Evolutionary conservation across 164 flowering plant genomes (phyloP).

Genomic region (Stephania cephalantha): DNA sequence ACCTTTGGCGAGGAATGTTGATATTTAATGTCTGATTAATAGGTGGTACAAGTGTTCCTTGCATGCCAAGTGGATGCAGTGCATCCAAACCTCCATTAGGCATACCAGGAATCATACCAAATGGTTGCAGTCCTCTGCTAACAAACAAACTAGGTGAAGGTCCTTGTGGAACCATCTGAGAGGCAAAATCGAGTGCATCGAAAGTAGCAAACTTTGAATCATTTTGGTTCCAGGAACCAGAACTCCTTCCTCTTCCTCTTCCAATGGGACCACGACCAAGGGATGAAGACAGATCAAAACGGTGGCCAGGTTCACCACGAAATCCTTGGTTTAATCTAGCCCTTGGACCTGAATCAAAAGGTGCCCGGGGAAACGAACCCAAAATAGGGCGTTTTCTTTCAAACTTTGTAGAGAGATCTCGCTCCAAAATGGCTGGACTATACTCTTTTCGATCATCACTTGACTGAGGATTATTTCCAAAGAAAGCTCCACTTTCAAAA

Average conservation of each 20-base stretch:
- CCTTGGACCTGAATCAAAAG: constrained; percentile 48
- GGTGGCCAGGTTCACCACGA: constrained; percentile 41
- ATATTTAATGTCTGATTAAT: constrained; percentile 46
- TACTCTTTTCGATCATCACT: constrained; percentile 37
- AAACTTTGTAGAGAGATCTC: constrained; percentile 36
- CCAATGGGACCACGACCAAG: constrained; percentile 26
- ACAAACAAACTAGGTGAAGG: constrained; percentile 48
- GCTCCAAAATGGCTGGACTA: constrained; percentile 29
- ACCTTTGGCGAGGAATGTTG: constrained; percentile 63
- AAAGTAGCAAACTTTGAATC: constrained; percentile 54
- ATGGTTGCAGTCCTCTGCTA: constrained; percentile 64
- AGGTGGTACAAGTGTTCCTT: constrained; percentile 52
- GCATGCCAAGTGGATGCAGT: constrained; percentile 61
- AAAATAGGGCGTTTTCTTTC: constrained; percentile 45
- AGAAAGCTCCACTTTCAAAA: constrained; percentile 58
- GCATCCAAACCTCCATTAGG: constrained; percentile 73
- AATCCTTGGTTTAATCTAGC: constrained; percentile 40
- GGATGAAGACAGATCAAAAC: constrained; percentile 19
- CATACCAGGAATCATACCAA: constrained; percentile 64
- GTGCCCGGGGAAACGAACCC: constrained; percentile 27
- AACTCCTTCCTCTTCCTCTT: constrained; percentile 68
- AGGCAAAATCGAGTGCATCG: constrained; percentile 42
- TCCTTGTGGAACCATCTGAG: constrained; percentile 59
- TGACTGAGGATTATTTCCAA: constrained; percentile 49
- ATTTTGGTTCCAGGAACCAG: constrained; percentile 50